Percentiles rank a stretch among this genome's conserved stretches.
Conservation (phyloP, 495 filamentous ascomycete species). For the Tuber borchii region DNA sequence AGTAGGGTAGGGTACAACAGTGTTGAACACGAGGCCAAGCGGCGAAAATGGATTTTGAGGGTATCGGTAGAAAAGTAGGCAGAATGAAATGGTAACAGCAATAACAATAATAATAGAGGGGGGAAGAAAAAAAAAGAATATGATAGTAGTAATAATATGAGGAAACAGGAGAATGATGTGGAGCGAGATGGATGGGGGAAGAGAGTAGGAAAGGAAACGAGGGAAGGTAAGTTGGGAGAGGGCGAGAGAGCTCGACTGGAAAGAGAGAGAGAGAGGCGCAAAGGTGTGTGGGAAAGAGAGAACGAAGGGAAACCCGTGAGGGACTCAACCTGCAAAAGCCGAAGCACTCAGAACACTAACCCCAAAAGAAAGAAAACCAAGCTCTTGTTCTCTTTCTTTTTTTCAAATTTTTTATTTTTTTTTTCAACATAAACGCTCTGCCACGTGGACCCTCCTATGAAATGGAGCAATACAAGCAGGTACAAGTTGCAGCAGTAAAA, state of each 20-base stretch:
- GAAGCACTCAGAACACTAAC: conserved; percentile 2
- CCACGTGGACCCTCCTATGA: conserved; percentile 2
- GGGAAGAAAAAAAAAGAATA: background rate
- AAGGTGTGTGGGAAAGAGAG: background rate
- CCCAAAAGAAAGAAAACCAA: background rate
- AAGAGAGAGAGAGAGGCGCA: background rate
- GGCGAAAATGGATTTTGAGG: background rate
- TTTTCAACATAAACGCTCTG: conserved; percentile 1
- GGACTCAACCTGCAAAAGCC: conserved; percentile 1
- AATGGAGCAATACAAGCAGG: conserved; percentile 4
- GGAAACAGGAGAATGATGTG: background rate
- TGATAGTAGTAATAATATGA: background rate
- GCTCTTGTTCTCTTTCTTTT: background rate
- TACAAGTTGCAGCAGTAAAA: background rate
- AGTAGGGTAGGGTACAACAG: background rate
- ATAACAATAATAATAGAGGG: background rate
- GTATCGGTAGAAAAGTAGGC: background rate
- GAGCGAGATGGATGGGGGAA: background rate
- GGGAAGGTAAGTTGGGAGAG: background rate
- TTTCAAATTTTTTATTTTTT: background rate
- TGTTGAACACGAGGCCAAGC: background rate
- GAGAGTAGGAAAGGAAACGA: background rate
- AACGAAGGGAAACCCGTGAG: background rate
- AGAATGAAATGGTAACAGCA: background rate
- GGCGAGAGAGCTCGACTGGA: background rate